These are phyloP conservation scores for Cornus florida DNA, from an alignment of 148 eudicot genomes.

Conservation along the genomic window DNA sequence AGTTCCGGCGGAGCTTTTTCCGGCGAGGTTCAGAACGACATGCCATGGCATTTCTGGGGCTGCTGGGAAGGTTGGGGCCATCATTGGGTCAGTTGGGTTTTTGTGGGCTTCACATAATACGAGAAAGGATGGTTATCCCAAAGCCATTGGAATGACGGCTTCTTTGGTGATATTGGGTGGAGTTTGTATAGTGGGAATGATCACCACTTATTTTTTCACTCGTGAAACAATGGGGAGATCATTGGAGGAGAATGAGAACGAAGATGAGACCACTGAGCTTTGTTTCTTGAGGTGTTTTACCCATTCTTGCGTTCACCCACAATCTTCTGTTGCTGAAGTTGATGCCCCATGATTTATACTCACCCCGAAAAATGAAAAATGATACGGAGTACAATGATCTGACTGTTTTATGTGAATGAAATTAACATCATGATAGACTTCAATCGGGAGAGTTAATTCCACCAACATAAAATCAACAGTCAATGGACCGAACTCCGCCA, in stretches of 20 bases:
- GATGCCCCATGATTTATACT: neutral
- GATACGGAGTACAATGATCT: too few relatives aligned
- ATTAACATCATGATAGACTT: too few relatives aligned
- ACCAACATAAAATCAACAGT: too few relatives aligned
- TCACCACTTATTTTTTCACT: slow-evolving; percentile 40
- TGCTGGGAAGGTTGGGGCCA: slow-evolving; percentile 58
- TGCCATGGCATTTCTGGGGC: slow-evolving; percentile 71
- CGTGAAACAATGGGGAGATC: slow-evolving; percentile 63
- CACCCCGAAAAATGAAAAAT: too few relatives aligned
- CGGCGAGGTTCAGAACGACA: slow-evolving; percentile 58
- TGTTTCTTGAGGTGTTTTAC: slow-evolving; percentile 14
- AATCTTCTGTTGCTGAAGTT: neutral
- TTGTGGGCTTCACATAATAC: slow-evolving; percentile 37
- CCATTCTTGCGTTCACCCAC: neutral
- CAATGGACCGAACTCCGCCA: too few relatives aligned
- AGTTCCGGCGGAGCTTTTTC: slow-evolving; percentile 72
- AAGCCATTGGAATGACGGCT: slow-evolving; percentile 22
- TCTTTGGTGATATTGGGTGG: slow-evolving; percentile 42
- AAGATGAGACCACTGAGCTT: slow-evolving; percentile 4
- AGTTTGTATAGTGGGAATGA: slow-evolving; percentile 45
- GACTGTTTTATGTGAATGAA: too few relatives aligned
- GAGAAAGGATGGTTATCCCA: neutral
- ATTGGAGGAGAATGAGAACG: slow-evolving; percentile 61
- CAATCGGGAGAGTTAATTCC: too few relatives aligned
- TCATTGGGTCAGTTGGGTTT: slow-evolving; percentile 48